These are phyloP conservation scores for Metschnikowia corniflorae DNA, from an alignment of 805 yeast species.

Conservation along the genomic window DNA sequence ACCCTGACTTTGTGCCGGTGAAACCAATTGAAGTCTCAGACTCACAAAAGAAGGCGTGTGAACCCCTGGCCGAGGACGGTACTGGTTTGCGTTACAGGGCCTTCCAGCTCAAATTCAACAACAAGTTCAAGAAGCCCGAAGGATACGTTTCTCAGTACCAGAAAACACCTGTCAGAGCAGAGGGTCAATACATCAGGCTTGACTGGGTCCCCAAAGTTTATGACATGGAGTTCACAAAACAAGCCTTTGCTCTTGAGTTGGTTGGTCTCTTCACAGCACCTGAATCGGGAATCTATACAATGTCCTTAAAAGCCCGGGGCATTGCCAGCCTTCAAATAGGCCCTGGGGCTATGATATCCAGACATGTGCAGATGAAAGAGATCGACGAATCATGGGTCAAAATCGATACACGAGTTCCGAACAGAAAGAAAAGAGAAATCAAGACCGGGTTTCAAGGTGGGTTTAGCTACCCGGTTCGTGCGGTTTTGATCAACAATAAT, in stretches of 20 bases:
- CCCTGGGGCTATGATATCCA: background rate
- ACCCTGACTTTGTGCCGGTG: background rate
- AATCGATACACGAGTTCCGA: background rate
- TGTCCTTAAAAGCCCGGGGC: background rate
- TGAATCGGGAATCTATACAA: background rate
- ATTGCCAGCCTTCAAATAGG: background rate
- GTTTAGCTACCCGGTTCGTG: background rate
- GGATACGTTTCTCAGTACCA: background rate
- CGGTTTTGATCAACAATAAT: background rate
- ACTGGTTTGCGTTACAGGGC: background rate
- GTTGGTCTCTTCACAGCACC: background rate
- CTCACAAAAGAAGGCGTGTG: background rate
- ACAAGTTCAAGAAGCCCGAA: background rate
- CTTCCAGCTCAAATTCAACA: background rate
- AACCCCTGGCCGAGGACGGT: background rate
- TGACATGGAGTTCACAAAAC: background rate
- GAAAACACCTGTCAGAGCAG: background rate
- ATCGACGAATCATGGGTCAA: slow-evolving; percentile 1
- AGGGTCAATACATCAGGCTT: background rate
- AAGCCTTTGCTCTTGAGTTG: slow-evolving; percentile 1
- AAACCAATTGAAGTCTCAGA: background rate
- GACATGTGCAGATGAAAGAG: background rate
- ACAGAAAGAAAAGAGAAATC: background rate
- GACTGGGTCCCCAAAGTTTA: background rate
- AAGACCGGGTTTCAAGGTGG: background rate